Percentiles rank a stretch among this genome's conserved stretches.
phyloP scores from a whole-genome alignment of 768 basidiomycete species.

The Boletus subcaerulescens region DNA sequence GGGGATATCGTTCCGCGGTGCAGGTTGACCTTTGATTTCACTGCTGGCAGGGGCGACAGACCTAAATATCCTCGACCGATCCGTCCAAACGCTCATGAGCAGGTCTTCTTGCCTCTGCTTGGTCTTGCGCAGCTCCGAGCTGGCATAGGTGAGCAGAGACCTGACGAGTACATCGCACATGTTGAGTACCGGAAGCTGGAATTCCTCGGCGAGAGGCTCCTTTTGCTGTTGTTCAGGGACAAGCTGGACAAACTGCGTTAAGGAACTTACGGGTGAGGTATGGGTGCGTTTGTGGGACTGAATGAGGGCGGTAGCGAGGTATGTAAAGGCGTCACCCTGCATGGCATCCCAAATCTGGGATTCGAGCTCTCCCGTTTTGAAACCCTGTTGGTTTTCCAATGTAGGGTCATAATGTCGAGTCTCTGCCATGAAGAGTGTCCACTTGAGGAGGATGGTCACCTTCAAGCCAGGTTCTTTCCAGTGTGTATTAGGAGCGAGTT shows the following conservation, averaged over 20 bases:
- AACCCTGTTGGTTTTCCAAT: constrained; percentile 61
- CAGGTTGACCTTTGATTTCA: constrained; percentile 39
- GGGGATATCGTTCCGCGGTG: constrained; percentile 81
- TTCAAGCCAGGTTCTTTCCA: constrained; percentile 76
- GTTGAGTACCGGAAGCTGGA: constrained; percentile 53
- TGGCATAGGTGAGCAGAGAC: constrained; percentile 70
- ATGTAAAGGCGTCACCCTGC: constrained; percentile 77
- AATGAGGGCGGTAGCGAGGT: constrained; percentile 58
- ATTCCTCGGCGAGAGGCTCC: constrained; percentile 42
- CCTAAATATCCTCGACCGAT: constrained; percentile 53
- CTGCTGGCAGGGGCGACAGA: constrained; percentile 43
- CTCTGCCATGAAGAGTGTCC: no score
- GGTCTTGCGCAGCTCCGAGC: constrained; percentile 79
- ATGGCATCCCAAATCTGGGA: constrained; percentile 80
- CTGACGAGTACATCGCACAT: constrained; percentile 71
- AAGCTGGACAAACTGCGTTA: constrained; percentile 39
- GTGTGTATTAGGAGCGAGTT: constrained; percentile 45
- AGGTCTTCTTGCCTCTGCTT: constrained; percentile 89
- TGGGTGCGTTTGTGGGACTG: constrained; percentile 45
- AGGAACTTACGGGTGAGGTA: constrained; percentile 34
- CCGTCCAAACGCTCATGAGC: constrained; percentile 62
- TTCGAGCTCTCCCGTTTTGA: constrained; percentile 77
- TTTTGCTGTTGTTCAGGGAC: constrained; percentile 33
- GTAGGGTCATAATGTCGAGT: constrained; percentile 64
- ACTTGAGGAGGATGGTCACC: constrained; percentile 74